Conservation (phyloP, 805 yeast genomes). For the Candida quercuum region DNA sequence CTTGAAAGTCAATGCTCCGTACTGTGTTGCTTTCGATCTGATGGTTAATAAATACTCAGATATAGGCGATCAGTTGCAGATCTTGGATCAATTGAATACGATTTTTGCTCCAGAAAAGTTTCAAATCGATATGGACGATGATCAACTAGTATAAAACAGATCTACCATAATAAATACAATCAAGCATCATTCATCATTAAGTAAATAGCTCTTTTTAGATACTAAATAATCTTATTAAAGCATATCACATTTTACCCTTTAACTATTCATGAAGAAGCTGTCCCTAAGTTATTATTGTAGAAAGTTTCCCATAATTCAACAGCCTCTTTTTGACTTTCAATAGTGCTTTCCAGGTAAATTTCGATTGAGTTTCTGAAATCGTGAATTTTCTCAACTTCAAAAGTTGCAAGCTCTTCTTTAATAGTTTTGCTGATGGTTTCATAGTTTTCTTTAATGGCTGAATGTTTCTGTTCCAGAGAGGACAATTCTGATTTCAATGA, state of each 20-base stretch:
- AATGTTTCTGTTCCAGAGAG: conserved; percentile 47
- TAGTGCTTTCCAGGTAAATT: conserved; percentile 81
- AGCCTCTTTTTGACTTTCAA: conserved; percentile 89
- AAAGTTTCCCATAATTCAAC: conserved; percentile 88
- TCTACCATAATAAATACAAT: too few relatives aligned
- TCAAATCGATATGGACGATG: conserved; percentile 15
- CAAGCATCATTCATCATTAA: too few relatives aligned
- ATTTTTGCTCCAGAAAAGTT: conserved; percentile 27
- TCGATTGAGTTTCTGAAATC: conserved; percentile 90
- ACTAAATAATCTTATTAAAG: neutral
- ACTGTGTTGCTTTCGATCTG: conserved; percentile 61
- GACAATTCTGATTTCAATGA: conserved; percentile 54
- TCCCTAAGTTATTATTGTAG: conserved; percentile 43
- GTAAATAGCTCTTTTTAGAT: neutral
- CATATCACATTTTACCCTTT: too few relatives aligned
- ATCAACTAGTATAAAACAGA: too few relatives aligned
- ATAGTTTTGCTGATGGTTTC: conserved; percentile 61
- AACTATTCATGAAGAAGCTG: neutral
- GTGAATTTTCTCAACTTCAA: conserved; percentile 69
- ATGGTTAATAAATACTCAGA: conserved; percentile 45
- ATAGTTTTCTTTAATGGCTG: conserved; percentile 51
- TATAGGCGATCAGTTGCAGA: conserved; percentile 32
- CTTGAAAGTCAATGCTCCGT: conserved; percentile 26
- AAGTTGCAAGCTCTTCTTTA: conserved; percentile 55
- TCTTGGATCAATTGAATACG: conserved; percentile 24